These are phyloP conservation scores for Favolaschia claudopus DNA, from an alignment of 768 basidiomycete genomes.

Conservation along the genomic window DNA sequence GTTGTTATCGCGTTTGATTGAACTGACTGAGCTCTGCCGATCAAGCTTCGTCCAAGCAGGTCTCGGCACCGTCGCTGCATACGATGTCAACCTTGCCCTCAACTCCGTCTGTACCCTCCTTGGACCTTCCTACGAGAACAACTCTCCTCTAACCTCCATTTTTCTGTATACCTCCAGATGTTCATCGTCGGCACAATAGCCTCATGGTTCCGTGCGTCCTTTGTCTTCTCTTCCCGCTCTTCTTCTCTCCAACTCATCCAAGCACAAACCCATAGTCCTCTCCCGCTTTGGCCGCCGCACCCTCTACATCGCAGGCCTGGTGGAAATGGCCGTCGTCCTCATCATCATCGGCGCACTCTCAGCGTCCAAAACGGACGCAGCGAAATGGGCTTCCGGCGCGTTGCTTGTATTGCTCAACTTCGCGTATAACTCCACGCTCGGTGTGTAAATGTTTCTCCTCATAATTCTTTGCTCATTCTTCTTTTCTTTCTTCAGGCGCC, in stretches of 20 bases:
- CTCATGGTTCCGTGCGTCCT: slow-evolving; percentile 30
- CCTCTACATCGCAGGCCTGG: slow-evolving; percentile 27
- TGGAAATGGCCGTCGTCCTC: slow-evolving; percentile 28
- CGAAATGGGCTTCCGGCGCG: slow-evolving; percentile 26
- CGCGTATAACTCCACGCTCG: slow-evolving; percentile 31
- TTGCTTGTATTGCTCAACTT: slow-evolving; percentile 31
- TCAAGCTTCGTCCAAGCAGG: slow-evolving; percentile 27
- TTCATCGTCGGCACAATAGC: slow-evolving; percentile 35
- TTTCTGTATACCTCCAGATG: slow-evolving; percentile 10
- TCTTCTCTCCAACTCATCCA: not conserved
- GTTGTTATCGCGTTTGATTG: not conserved
- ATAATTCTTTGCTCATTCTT: no score
- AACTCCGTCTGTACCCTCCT: slow-evolving; percentile 21
- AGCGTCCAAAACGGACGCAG: slow-evolving; percentile 9
- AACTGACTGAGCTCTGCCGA: no score
- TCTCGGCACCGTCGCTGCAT: slow-evolving; percentile 19
- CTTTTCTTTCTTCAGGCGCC: no score
- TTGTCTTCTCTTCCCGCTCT: not conserved
- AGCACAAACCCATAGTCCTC: slow-evolving; percentile 26
- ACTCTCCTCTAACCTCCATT: no score
- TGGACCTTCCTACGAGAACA: no score
- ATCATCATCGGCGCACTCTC: slow-evolving; percentile 31
- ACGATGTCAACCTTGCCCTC: slow-evolving; percentile 29
- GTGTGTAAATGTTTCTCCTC: no score
- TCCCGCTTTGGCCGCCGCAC: slow-evolving; percentile 30